These are phyloP conservation scores for Guadua angustifolia DNA, from an alignment of 176 grass and related monocot genomes.

Conservation along the genomic window DNA sequence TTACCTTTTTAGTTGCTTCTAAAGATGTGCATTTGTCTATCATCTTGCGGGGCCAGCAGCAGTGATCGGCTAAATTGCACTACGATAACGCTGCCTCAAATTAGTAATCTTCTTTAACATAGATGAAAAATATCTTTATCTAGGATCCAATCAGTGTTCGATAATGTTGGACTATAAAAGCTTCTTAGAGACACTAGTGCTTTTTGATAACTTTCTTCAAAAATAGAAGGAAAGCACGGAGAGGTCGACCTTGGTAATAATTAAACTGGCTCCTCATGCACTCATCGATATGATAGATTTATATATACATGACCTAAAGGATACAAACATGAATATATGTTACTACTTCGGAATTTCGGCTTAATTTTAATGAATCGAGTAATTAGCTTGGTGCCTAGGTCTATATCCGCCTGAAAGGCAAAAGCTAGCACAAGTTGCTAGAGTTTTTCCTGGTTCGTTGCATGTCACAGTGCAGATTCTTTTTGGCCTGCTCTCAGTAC, in stretches of 20 bases:
- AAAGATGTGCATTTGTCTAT: constrained; percentile 5
- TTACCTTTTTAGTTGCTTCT: constrained; percentile 12
- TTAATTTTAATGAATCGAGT: neutral
- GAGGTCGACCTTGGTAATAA: neutral
- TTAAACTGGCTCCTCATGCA: neutral
- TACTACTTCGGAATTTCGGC: neutral
- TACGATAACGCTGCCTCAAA: neutral
- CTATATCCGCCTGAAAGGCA: neutral
- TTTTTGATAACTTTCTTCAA: neutral
- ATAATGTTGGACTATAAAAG: neutral
- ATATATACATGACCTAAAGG: neutral
- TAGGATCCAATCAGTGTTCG: neutral
- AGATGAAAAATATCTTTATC: neutral
- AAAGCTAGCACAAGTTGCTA: neutral
- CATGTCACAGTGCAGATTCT: constrained; percentile 37
- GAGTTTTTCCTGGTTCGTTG: constrained; percentile 18
- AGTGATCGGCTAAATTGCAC: constrained; percentile 19
- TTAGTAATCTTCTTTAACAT: neutral
- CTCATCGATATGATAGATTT: neutral
- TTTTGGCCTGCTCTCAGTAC: neutral
- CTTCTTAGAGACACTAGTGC: neutral
- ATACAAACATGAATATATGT: neutral
- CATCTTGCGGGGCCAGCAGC: neutral
- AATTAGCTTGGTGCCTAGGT: neutral
- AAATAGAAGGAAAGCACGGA: neutral